Evolutionary conservation across 106 monocot species (phyloP).

Genomic region (Dendrobium officinale): DNA sequence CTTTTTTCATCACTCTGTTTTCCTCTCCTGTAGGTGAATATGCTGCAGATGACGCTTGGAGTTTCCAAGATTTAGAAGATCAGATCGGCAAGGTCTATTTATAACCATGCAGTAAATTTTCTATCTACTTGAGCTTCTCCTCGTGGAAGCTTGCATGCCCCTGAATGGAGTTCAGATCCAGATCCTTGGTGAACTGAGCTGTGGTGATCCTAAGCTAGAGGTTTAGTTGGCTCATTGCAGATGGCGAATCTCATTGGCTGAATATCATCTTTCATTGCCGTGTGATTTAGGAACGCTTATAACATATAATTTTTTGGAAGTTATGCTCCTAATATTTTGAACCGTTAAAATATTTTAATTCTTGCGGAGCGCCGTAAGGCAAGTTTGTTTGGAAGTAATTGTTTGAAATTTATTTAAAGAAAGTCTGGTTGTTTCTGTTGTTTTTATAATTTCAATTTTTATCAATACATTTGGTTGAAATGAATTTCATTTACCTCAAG

Average conservation of each 20-base stretch:
- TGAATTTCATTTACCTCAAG: no score
- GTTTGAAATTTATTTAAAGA: no score
- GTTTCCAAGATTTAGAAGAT: conserved; percentile 71
- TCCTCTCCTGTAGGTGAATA: conserved; percentile 54
- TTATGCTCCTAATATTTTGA: no score
- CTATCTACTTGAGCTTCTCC: neutral
- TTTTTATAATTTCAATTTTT: no score
- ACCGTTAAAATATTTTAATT: no score
- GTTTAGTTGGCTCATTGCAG: neutral
- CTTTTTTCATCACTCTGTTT: neutral
- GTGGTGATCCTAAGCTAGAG: neutral
- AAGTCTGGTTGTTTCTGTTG: no score
- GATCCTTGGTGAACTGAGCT: neutral
- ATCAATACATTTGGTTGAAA: no score
- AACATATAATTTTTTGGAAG: no score
- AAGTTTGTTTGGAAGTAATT: no score
- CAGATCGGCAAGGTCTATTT: conserved; percentile 68
- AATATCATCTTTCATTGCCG: neutral
- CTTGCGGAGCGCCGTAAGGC: no score
- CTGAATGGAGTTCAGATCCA: neutral
- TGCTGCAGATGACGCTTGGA: conserved; percentile 89
- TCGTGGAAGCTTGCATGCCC: neutral
- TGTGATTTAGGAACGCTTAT: neutral
- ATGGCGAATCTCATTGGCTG: neutral
- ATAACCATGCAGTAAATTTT: conserved; percentile 9